These are phyloP conservation scores for Colletotrichum tamarilloi DNA, from an alignment of 2,329 filamentous ascomycete species.

Conservation along the genomic window DNA sequence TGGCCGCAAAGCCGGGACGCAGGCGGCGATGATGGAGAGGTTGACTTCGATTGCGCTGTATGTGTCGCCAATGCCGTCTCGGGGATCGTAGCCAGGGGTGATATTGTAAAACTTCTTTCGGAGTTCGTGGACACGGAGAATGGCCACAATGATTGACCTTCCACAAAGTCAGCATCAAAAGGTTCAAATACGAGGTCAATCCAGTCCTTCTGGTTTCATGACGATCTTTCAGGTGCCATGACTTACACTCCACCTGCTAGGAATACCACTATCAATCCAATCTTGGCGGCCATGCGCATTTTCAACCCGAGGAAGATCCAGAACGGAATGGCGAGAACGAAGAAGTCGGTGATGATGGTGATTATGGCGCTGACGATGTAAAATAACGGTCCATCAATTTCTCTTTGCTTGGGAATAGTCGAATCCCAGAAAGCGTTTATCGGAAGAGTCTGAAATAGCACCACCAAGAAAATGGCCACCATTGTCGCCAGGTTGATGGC, in stretches of 20 bases:
- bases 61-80: conserved; percentile 40
- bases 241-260: conserved; percentile 51
- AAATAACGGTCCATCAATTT: conserved; percentile 3
- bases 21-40: conserved; percentile 50
- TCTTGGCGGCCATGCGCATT: conserved; percentile 50
- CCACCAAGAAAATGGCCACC: conserved; percentile 49
- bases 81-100: neutral
- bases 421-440: conserved; percentile 47
- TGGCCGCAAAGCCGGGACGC: conserved; percentile 47
- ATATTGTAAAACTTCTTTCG: conserved; percentile 19
- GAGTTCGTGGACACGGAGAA: conserved; percentile 11
- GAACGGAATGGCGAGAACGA: conserved; percentile 46
- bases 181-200: too few species aligned
- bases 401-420: neutral
- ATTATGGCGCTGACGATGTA: conserved; percentile 9
- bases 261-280: conserved; percentile 53
- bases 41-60: conserved; percentile 48
- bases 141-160: conserved; percentile 11
- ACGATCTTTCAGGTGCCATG: neutral
- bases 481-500: conserved; percentile 48
- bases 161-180: conserved; percentile 11
- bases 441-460: conserved; percentile 53
- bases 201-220: neutral
- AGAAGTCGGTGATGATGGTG: conserved; percentile 28
- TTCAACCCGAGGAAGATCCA: conserved; percentile 53